A percentile compares a stretch with the other conserved stretches of the same genome.
Conservation (phyloP, 345 rosid species). For the Gossypium thurberi region DNA sequence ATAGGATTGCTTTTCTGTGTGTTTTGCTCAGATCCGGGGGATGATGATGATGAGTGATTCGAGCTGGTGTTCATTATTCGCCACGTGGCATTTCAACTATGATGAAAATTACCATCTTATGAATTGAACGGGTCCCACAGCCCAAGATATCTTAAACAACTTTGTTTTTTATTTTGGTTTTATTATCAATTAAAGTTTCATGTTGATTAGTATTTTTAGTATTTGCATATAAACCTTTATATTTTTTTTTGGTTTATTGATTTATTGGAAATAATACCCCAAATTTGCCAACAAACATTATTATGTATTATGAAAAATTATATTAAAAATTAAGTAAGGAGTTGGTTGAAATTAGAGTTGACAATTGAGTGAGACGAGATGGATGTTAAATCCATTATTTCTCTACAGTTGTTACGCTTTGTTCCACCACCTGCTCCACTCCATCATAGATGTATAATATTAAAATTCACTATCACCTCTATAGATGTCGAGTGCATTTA, state of each 20-base stretch:
- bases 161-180: neutral
- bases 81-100: slow-evolving; percentile 24
- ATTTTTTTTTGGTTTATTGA: neutral
- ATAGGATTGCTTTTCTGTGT: slow-evolving; percentile 9
- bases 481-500: no score
- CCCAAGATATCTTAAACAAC: neutral
- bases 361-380: rapidly evolving
- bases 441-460: no score
- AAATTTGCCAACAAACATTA: no score
- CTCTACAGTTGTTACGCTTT: rapidly evolving
- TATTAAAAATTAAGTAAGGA: no score
- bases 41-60: slow-evolving; percentile 7
- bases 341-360: no score
- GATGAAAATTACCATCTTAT: neutral
- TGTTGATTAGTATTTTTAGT: neutral
- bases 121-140: slow-evolving; percentile 13
- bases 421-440: rapidly evolving
- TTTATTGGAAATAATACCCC: neutral
- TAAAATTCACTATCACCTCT: no score
- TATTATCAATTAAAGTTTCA: neutral
- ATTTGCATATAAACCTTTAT: neutral
- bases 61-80: neutral
- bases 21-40: slow-evolving; percentile 20
- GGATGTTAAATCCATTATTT: no score
- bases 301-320: no score